Evolutionary conservation across 1,139 yeast genomes (phyloP).

Genomic region (Kluyveromyces sp.): DNA sequence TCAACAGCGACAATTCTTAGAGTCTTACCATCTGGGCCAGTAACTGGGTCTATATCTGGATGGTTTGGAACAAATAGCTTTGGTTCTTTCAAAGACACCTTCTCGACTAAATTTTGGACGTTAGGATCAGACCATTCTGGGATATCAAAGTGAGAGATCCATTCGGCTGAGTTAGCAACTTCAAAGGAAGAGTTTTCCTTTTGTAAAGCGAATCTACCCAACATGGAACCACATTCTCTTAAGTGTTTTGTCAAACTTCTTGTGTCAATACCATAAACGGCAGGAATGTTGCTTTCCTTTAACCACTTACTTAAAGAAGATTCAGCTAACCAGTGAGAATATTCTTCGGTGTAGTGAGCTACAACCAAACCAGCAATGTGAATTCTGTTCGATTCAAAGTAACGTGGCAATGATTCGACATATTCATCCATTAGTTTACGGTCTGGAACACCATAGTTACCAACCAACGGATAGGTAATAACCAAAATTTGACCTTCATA

Average conservation of each 20-base stretch:
- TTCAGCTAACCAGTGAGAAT: constrained; percentile 86
- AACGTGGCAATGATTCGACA: constrained; percentile 72
- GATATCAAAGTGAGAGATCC: constrained; percentile 59
- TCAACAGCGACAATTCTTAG: constrained; percentile 85
- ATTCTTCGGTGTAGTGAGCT: constrained; percentile 94
- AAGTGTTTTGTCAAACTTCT: constrained; percentile 89
- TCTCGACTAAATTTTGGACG: constrained; percentile 80
- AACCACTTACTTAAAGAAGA: constrained; percentile 94
- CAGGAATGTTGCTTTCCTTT: constrained; percentile 85
- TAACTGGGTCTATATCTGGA: constrained; percentile 37
- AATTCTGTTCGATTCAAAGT: constrained; percentile 85
- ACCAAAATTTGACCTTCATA: constrained; percentile 97
- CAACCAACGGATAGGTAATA: constrained; percentile 92
- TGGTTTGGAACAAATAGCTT: constrained; percentile 55
- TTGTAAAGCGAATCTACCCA: constrained; percentile 73
- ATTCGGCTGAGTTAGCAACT: constrained; percentile 38
- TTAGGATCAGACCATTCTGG: constrained; percentile 96
- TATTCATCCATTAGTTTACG: constrained; percentile 67
- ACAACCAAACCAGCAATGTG: constrained; percentile 97
- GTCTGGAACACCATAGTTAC: constrained; percentile 99
- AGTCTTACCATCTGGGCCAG: constrained; percentile 64
- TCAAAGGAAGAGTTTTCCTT: constrained; percentile 37
- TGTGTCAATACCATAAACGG: constrained; percentile 96
- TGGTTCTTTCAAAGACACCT: constrained; percentile 75
- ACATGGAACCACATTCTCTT: constrained; percentile 86